A percentile compares a stretch with the other conserved stretches of the same genome.
Conservation (phyloP, 2,329 filamentous ascomycete species). For the Fonsecaea monophora region DNA sequence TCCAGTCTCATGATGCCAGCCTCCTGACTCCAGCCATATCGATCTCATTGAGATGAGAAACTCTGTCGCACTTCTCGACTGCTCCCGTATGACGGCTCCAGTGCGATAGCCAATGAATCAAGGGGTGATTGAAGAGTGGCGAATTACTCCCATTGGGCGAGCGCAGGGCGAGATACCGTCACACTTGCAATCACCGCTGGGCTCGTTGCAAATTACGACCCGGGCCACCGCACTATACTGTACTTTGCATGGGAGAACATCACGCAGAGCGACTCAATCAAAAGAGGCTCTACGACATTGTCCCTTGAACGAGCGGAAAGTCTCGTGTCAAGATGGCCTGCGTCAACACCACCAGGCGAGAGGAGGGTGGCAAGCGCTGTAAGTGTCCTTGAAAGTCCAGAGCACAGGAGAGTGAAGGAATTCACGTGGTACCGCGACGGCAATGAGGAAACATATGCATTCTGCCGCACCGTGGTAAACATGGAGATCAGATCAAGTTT, state of each 20-base stretch:
- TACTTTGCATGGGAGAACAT: background rate
- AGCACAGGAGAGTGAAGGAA: background rate
- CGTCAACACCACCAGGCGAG: background rate
- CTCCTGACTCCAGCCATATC: background rate
- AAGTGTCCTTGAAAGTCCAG: background rate
- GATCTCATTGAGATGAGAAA: background rate
- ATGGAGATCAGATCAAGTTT: constrained; percentile 3
- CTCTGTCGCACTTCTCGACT: background rate
- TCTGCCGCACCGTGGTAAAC: constrained; percentile 22
- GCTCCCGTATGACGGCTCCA: background rate
- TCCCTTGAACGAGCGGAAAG: background rate
- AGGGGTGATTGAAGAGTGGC: background rate
- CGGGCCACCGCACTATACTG: background rate
- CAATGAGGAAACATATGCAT: constrained; percentile 9
- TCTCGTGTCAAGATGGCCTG: background rate
- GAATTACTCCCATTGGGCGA: background rate
- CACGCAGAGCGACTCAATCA: background rate
- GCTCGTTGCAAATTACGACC: background rate
- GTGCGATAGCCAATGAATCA: background rate
- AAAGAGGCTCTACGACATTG: background rate
- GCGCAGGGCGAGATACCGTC: background rate
- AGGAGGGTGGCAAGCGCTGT: background rate
- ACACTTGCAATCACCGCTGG: constrained; percentile 6
- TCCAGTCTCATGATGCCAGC: background rate
- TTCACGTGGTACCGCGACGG: background rate